Base-by-base conservation (phyloP, 1,284 basidiomycete species). In the Fomitopsis pinicola region DNA sequence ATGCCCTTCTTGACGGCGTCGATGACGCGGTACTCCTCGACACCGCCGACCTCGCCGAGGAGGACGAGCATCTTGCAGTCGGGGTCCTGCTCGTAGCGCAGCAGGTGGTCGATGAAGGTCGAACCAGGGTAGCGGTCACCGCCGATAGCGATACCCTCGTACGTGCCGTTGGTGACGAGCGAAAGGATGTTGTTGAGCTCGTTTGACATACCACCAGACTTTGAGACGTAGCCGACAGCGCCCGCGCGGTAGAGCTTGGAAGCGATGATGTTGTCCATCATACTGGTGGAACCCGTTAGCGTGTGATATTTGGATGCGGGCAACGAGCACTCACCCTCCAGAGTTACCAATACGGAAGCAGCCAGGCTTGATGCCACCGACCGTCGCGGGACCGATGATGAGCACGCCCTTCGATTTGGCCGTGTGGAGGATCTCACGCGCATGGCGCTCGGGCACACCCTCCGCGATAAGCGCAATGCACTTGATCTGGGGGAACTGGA, bases 231-330 rank as follows among this genome's bases (percentile, higher is more conserved):
- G 73, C 95, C 97, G 71, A 99, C 94, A 26, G 95, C 96, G 64
- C 97, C 97, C 53, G 96, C 81, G 72, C 96, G 94, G 88, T 98
- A 99, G 66, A 99, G 92, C 85, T 98, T 99, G 67, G 95, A 98
- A 15, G 96, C 82, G 71, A 98, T 95, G 80, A 98, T 97, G 84
- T 98, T 99, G 84, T 99, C 97, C 95, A 98, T 98, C 97, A 98
- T 98, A 75, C 92, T 88, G 58, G 22, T 59, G 35, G 19, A 28
- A 2, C 8, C 30, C 4, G 30, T 33, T 33, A 22, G 22, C 22
- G 22, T 33, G 30, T 33, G 30, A 2, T 33, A 33, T 33, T 22
- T 33, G 30, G 4, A 33, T 8, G 30, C 30, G 3, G 30, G 30
- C 30, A 33, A 33, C 8, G 38, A 55, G 8, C 10, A 76, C 86